Evolutionary conservation across 805 yeast species (phyloP), one percentile per base, ranked within the genome.

Genomic region (Allodekkera sacchari): DNA sequence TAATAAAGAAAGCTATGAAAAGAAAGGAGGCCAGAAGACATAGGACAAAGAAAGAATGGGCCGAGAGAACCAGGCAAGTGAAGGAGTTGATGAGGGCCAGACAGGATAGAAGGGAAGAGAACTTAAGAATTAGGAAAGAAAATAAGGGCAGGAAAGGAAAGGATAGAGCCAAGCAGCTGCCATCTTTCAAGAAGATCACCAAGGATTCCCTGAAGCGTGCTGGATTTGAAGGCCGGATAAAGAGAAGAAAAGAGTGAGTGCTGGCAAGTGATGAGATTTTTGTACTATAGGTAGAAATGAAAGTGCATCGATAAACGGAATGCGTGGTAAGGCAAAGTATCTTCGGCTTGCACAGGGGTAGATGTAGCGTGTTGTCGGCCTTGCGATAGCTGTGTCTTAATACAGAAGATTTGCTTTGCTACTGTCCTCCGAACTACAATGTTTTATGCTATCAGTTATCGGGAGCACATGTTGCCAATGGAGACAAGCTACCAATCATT

Each of bases 31-130:
- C 82, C 39, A 69, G 71, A 50, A 92, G 92, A 65, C 71, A 83
- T 50, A 83, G 78, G 63, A 80, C 94, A 36, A 95, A 85, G 48
- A 63, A 74, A 31, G 95, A 89, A 57, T 92, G 99, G 99, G 71
- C 63, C 42, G 96, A 89, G 31, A 74, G 99, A 43, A 79, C 83
- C 53, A 82, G 78, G 45, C 69, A 69, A 22, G 95, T 92, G 10
- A 73, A 74, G 36, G 83, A 78, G 44, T 77, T 79, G 23, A 77
- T 82, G 32, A 68, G 76, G 29, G 83, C 79, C 12, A 80, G 81
- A 48, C 76, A 72, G 41, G 83, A 85, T 63, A 81, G 92, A 66
- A 76, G 97, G 57, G 95, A 88, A 48, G 95, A 85, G 46, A 92
- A 92, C 52, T 66, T 92, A 54, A 77, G 79, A 52, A 75, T 83